Percentiles rank a stretch among this genome's conserved stretches.
phyloP scores from a whole-genome alignment of 257 asterid genomes.

The Scutellaria minor region DNA sequence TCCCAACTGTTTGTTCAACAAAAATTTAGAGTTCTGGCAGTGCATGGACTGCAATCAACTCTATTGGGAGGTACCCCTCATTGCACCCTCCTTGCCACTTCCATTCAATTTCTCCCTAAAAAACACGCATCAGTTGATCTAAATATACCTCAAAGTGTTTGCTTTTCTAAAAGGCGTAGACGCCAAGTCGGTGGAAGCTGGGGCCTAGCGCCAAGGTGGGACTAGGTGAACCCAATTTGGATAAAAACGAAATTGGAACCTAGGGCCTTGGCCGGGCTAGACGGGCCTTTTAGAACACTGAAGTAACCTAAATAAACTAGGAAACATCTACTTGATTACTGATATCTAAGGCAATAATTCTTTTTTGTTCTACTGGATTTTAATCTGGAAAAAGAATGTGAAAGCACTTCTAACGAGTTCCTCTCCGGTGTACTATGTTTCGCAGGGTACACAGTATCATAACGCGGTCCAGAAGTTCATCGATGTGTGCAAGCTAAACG shows the following conservation, averaged over 20 bases:
- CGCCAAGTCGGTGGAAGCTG: too few relatives aligned
- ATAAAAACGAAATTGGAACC: too few relatives aligned
- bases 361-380: not conserved
- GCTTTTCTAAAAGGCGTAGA: not conserved
- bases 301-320: too few relatives aligned
- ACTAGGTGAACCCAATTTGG: too few relatives aligned
- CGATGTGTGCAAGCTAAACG: conserved; percentile 83
- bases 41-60: conserved; percentile 93
- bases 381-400: conserved; percentile 9
- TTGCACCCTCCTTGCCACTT: not conserved
- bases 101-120: not conserved
- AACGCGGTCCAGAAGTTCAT: conserved; percentile 91
- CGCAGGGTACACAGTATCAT: conserved; percentile 91
- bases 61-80: conserved; percentile 84
- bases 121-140: not conserved
- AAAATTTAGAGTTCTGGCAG: conserved; percentile 88
- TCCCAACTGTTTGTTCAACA: conserved; percentile 86
- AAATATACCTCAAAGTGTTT: not conserved
- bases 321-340: not conserved
- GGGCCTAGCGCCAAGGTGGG: too few relatives aligned
- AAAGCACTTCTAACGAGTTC: conserved; percentile 17
- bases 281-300: too few relatives aligned
- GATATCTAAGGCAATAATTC: not conserved
- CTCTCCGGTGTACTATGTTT: conserved; percentile 25
- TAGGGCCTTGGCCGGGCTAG: too few relatives aligned